A percentile compares a stretch with the other conserved stretches of the same genome.
phyloP scores from a whole-genome alignment of 495 filamentous ascomycete genomes.

The Thermothielavioides terrestris region DNA sequence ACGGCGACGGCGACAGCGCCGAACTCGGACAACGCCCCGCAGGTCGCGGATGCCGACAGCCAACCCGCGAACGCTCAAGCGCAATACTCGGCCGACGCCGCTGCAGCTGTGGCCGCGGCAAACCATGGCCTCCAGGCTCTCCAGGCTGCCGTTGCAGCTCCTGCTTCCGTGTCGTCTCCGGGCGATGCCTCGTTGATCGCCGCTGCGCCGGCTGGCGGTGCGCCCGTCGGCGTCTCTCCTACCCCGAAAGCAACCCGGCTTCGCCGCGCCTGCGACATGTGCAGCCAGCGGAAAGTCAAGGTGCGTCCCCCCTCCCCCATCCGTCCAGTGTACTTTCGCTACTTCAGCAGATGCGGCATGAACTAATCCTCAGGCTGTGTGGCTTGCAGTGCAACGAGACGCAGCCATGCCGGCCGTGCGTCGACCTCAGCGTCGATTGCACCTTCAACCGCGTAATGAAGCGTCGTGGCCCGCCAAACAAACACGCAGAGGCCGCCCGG shows the following conservation, averaged over 20 bases:
- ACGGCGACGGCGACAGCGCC: too few species aligned
- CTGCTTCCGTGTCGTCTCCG: conserved; percentile 8
- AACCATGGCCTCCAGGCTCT: conserved; percentile 39
- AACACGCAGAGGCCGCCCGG: conserved; percentile 67
- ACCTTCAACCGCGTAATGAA: conserved; percentile 72
- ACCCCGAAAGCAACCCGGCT: conserved; percentile 43
- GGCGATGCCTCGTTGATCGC: conserved; percentile 18
- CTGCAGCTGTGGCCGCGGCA: conserved; percentile 24
- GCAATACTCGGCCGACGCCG: conserved; percentile 9
- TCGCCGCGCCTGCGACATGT: conserved; percentile 76
- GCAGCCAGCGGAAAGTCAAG: conserved; percentile 80
- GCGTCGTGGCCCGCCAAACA: conserved; percentile 76
- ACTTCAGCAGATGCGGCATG: neutral
- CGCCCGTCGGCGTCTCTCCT: neutral
- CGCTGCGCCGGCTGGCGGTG: conserved; percentile 12
- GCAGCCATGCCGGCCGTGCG: conserved; percentile 73
- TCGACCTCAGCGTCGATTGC: conserved; percentile 70
- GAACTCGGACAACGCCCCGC: neutral
- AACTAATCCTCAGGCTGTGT: too few species aligned
- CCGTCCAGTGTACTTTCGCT: neutral
- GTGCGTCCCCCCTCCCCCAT: conserved; percentile 32
- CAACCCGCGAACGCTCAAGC: conserved; percentile 2
- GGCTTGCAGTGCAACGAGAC: conserved; percentile 63
- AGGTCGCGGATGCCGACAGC: neutral
- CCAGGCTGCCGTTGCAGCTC: conserved; percentile 33